Conservation (phyloP, 108 stramenopile species). For the Cyclotella atomus region DNA sequence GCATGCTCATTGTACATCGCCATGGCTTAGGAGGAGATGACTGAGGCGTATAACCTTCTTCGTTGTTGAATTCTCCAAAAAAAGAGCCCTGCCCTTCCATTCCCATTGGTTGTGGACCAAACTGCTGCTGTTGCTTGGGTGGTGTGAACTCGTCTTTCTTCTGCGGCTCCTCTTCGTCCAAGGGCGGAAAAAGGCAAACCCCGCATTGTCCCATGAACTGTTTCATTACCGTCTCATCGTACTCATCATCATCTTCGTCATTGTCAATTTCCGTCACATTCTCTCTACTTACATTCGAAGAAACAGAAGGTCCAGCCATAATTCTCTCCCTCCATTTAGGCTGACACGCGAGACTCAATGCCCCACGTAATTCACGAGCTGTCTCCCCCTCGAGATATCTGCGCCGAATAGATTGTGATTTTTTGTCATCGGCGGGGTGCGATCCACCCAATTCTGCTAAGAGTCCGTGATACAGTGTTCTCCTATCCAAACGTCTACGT, state of each 20-base stretch:
- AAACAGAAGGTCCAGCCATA: background rate
- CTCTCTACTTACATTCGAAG: background rate
- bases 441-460: constrained; percentile 69
- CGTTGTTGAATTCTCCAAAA: constrained; percentile 25
- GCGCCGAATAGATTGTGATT: constrained; percentile 32
- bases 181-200: constrained; percentile 45
- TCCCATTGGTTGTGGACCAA: constrained; percentile 18
- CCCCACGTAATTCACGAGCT: constrained; percentile 65
- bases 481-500: constrained; percentile 71
- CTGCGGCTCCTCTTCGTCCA: constrained; percentile 16
- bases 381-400: constrained; percentile 58
- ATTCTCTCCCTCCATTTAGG: constrained; percentile 74
- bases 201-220: constrained; percentile 40
- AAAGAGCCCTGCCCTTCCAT: constrained; percentile 24
- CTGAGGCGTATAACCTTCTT: constrained; percentile 5
- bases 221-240: constrained; percentile 19
- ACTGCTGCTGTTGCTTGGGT: constrained; percentile 12
- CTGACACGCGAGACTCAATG: constrained; percentile 80
- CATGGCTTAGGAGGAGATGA: constrained; percentile 10
- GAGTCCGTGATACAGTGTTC: constrained; percentile 76
- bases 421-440: constrained; percentile 1
- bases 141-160: background rate
- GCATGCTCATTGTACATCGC: constrained; percentile 80
- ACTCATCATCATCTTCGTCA: constrained; percentile 13
- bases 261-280: constrained; percentile 9